Base-by-base conservation (phyloP, 148 eudicot genomes). In the Rhododendron simsii region DNA sequence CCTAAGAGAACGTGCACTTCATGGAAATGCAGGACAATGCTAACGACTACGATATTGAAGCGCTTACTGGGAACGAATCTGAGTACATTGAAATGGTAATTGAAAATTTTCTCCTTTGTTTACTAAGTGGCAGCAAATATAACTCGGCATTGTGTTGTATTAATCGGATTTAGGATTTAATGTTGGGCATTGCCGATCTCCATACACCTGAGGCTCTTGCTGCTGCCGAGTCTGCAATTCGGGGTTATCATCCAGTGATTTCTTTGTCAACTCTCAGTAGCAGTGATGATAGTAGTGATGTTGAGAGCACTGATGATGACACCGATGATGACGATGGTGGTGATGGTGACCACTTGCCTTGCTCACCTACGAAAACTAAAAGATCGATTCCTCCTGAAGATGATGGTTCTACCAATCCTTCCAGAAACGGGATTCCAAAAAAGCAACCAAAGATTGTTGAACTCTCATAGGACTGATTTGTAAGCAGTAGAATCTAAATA, bases 181-280 rank as follows among this genome's bases (percentile, higher is more conserved):
- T 95, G 98, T 87, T 96, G 84, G 99, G 99, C 35, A 92, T 96
- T 86, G 96, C 99, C 61, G 98, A 96, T 87, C 96, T 96, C 75
- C 94, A 93, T 83, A 95, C 99, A 71, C 94, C 95, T 23, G 97
- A 95, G 81, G 98, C 99, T 37, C 80, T 94, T 85, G 89, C 94
- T 85, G 98, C 98, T 51, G 99, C 99, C 14, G 97, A 96, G 90
- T 90, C 95, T 48, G 95, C 96, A 84, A 75, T 93, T 10, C 92
- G 87, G 37, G 98, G 97, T 82, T 81, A 88, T 87, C 94, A 89
- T 78, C 90, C 90, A 13, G 86, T 87, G 73, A 79, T 93, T 44
- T 78, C 87, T 76, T 84, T 91, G 63, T 88, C 87, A 74, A 59
- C 73, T 61, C 79, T 82, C 65, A 86, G 87, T 26, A 90, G 86